Evolutionary conservation across 148 eudicot genomes (phyloP), one percentile per base, ranked within the genome.

Genomic region (Salicornia ramosissima): DNA sequence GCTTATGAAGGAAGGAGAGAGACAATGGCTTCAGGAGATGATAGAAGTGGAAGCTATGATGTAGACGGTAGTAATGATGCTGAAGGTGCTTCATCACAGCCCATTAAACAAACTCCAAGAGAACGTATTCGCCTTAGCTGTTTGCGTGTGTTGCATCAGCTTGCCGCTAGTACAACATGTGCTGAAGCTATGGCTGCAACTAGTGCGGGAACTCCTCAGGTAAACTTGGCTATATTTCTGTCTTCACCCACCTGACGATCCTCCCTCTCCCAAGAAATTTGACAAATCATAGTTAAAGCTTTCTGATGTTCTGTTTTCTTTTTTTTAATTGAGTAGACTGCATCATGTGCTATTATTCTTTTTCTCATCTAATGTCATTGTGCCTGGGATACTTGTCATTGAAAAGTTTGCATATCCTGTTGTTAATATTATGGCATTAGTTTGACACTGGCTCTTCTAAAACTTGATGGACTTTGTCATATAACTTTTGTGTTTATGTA

Each of bases 101-200:
- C 81, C 49, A 81, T 58, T 79, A 74, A 86, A 80, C 93, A 85
- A 77, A 90, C 96, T 71, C 99, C 96, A 45, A 86, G 91, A 82
- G 97, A 94, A 81, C 92, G 86, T 75, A 95, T 94, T 49, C 97
- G 99, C 25, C 91, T 94, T 54, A 94, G 99, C 85, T 90, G 99
- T 79, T 80, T 94, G 79, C 92, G 99, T 64, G 97, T 94, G 39
- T 74, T 94, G 58, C 99, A 94, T 86, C 99, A 94, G 79, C 96
- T 94, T 79, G 99, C 99, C 49, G 91, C 93, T 59, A 94, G 99
- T 81, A 94, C 99, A 67, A 91, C 88, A 19, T 94, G 99, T 83
- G 99, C 99, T 34, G 99, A 94, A 87, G 99, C 99, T 65, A 89
- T 94, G 99, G 99, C 99, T 70, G 99, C 99, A 7, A 94, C 99